phyloP scores from a whole-genome alignment of 1,284 basidiomycete genomes.

The Sporisorium exsertum region DNA sequence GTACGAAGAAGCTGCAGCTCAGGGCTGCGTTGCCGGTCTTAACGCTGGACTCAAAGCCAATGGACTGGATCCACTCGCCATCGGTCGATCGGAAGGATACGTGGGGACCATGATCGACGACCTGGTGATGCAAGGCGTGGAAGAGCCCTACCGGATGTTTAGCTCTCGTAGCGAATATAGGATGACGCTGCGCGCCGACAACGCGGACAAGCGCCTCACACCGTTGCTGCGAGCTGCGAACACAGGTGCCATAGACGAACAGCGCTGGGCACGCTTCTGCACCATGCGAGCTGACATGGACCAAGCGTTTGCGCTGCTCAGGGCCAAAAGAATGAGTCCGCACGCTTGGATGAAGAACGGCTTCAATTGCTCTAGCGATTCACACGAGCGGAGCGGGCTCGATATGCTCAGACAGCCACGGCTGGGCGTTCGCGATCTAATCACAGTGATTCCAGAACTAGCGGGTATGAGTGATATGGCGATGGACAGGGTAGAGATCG shows the following conservation, averaged over 20 bases:
- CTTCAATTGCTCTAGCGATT: slow-evolving; percentile 66
- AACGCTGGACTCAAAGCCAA: slow-evolving; percentile 83
- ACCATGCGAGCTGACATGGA: slow-evolving; percentile 73
- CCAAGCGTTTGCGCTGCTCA: slow-evolving; percentile 73
- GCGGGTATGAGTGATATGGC: slow-evolving; percentile 70
- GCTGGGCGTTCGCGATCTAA: slow-evolving; percentile 73
- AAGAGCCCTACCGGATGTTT: slow-evolving; percentile 94
- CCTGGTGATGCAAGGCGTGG: slow-evolving; percentile 84
- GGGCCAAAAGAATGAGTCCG: slow-evolving; percentile 65
- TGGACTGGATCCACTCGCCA: slow-evolving; percentile 74
- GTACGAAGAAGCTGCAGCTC: slow-evolving; percentile 90
- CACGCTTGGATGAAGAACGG: slow-evolving; percentile 67
- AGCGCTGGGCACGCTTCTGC: slow-evolving; percentile 76
- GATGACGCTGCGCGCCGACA: slow-evolving; percentile 86
- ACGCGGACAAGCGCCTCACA: slow-evolving; percentile 85
- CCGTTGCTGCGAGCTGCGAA: slow-evolving; percentile 71
- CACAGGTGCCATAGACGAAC: slow-evolving; percentile 76
- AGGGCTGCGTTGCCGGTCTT: slow-evolving; percentile 84
- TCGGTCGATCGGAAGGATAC: slow-evolving; percentile 85
- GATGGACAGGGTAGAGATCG: slow-evolving; percentile 35
- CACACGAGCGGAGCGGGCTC: slow-evolving; percentile 74
- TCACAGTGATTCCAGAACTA: slow-evolving; percentile 75
- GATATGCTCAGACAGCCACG: slow-evolving; percentile 79
- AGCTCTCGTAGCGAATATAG: slow-evolving; percentile 89
- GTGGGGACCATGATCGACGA: slow-evolving; percentile 92